phyloP scores from a whole-genome alignment of 192 early-diverging fungal species.

The Lunasporangiospora selenospora region DNA sequence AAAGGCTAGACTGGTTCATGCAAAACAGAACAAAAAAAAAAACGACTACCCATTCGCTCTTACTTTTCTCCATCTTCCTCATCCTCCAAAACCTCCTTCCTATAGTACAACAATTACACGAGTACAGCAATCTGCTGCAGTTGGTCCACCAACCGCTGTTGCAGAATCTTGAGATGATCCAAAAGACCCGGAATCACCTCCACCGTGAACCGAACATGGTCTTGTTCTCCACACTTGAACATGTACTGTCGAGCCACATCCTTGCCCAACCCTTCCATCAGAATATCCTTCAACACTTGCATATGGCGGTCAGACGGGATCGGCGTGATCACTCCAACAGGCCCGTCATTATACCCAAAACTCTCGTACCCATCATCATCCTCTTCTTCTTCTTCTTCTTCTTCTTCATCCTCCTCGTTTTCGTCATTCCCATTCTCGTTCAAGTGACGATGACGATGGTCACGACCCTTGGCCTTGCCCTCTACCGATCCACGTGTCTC shows the following conservation, averaged over 20 bases:
- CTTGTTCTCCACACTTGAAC: constrained; percentile 43
- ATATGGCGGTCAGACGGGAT: constrained; percentile 50
- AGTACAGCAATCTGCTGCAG: constrained; percentile 30
- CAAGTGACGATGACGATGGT: too few relatives aligned
- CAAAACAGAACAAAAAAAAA: neutral
- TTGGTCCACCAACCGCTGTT: constrained; percentile 35
- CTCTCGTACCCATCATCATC: constrained; percentile 36
- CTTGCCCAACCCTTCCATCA: constrained; percentile 39
- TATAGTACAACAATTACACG: constrained; percentile 26
- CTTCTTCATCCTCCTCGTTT: too few relatives aligned
- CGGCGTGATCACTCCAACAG: constrained; percentile 36
- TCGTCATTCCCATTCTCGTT: too few relatives aligned
- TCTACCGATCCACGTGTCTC: too few relatives aligned
- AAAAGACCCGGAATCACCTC: constrained; percentile 50
- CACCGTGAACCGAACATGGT: constrained; percentile 47
- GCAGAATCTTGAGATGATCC: constrained; percentile 44
- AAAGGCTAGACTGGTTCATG: too few relatives aligned
- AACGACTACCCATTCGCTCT: neutral
- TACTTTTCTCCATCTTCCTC: too few relatives aligned
- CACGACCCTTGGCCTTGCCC: too few relatives aligned
- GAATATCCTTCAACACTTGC: constrained; percentile 48
- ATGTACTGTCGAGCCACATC: constrained; percentile 39
- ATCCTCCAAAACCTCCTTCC: neutral
- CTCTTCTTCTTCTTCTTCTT: constrained; percentile 8
- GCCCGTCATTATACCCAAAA: constrained; percentile 12